Percentiles rank a stretch among this genome's conserved stretches.
Conservation (phyloP, 805 yeast species). For the Ogataea saltuana region DNA sequence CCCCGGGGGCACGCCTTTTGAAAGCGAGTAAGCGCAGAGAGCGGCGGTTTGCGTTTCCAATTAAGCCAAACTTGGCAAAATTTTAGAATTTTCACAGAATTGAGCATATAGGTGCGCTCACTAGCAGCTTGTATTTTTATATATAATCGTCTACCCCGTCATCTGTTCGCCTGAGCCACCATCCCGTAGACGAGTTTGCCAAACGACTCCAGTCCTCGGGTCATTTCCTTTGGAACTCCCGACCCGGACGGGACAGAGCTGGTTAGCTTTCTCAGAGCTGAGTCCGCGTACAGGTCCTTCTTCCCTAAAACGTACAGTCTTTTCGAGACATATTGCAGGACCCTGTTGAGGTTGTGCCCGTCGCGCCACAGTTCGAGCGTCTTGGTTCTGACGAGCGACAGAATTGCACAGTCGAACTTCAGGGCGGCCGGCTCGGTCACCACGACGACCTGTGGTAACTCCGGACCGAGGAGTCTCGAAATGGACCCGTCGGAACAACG, state of each 20-base stretch:
- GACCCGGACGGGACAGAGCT: neutral
- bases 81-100: constrained; percentile 6
- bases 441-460: constrained; percentile 16
- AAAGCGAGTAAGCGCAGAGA: constrained; percentile 39
- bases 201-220: constrained; percentile 24
- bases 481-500: constrained; percentile 25
- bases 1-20: constrained; percentile 26
- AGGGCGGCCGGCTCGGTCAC: constrained; percentile 33
- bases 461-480: constrained; percentile 23
- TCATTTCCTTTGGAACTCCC: neutral
- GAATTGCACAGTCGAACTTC: constrained; percentile 35
- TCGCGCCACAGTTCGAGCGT: constrained; percentile 25
- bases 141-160: neutral
- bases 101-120: neutral
- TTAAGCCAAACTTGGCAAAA: constrained; percentile 21
- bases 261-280: constrained; percentile 18
- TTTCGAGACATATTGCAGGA: constrained; percentile 18
- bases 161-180: constrained; percentile 15
- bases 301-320: constrained; percentile 21
- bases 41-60: constrained; percentile 24
- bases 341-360: constrained; percentile 4
- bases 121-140: neutral
- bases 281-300: constrained; percentile 2
- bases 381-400: constrained; percentile 39
- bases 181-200: constrained; percentile 28